Base-by-base conservation (phyloP, 192 early-diverging fungal species). In the Dispira simplex region DNA sequence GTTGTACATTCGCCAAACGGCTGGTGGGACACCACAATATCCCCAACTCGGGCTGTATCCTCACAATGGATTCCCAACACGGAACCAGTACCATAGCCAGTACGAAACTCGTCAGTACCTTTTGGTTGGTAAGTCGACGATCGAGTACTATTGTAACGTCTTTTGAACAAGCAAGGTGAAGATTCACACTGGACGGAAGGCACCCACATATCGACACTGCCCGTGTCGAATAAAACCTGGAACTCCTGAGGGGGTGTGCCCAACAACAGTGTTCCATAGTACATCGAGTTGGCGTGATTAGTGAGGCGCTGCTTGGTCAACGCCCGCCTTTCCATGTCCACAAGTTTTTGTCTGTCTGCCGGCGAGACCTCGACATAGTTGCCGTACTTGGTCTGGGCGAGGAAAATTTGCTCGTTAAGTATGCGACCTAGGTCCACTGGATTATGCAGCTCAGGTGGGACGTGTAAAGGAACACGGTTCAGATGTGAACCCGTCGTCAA, bases 181-280 rank as follows among this genome's bases (percentile, higher is more conserved):
- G 79, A 76, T 46, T 75, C 70, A 71, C 81, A 82, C 45, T 72
- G 68, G 10, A 68, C 62, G 0, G 79, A 77, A 3, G 82, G 74
- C 13, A 83, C 73, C 81, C 81, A 83, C 64, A 80, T 73, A 53
- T 83, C 81, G 6, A 75, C 76, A 66, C 75, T 77, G 46, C 81
- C 81, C 0, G 81, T 83, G 54, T 83, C 81, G 64, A 83, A 81
- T 20, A 83, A 79, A 14, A 83, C 79, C 9, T 69, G 67, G 54
- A 83, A 83, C 58, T 59, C 69, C 64, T 83, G 81, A 14, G 73
- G 63, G 2, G 81, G 78, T 12, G 81, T 75, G 10, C 81, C 81
- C 12, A 82, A 66, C 43, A 69, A 20, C 47, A 82, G 65, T 2
- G 52, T 57, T 48, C 75, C 75, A 68, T 68, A 73, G 63, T 73